Base-by-base conservation (phyloP, 2,329 filamentous ascomycete species). In the Penicillium sp. region DNA sequence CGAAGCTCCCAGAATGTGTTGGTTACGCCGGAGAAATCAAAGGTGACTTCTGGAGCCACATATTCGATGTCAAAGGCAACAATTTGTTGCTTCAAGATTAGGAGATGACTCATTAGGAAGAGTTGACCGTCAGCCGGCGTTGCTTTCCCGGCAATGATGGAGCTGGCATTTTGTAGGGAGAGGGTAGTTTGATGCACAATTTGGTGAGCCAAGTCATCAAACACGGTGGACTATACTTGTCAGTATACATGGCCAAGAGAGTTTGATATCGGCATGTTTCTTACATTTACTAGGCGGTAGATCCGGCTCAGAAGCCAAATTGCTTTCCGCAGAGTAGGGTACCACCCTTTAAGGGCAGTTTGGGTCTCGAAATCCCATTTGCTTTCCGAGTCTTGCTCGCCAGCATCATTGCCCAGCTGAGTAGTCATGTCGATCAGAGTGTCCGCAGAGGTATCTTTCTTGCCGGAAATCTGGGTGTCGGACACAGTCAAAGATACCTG, bases 21-120 rank as follows among this genome's bases (percentile, higher is more conserved):
- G 5, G 83, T 84, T 11, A 88, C 75, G 46, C 79, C 81, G n/a
- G 83, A 85, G 68, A 88, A 87, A 71, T 88, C 85, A 67, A 88
- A 81, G 13, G 81, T 81, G 45, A 88, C 77, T 57, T 88, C 85
- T 4, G 85, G 84, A 2, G 83, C 82, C 18, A 87, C 83, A 64
- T 83, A 88, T 68, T 88, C 92, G 61, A 99, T 97, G 75, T 99
- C 94, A 57, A 99, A 92, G 9, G 92, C 92, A 24, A 99, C 87
- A 48, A 99, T 89, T 70, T 97, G 90, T 69, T 97, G 95, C 74
- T 97, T 97, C 48, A 99, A 83, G 46, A 97, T 88, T 46, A 99
- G 87, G 2, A 99, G 82, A 70, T 99, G 96, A 64, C 93, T 94
- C 65, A 99, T 88, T 67, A 97, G 87, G 74, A 99, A 99, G 4